Conservation (phyloP, 257 asterid genomes). For the Solanum peruvianum region DNA sequence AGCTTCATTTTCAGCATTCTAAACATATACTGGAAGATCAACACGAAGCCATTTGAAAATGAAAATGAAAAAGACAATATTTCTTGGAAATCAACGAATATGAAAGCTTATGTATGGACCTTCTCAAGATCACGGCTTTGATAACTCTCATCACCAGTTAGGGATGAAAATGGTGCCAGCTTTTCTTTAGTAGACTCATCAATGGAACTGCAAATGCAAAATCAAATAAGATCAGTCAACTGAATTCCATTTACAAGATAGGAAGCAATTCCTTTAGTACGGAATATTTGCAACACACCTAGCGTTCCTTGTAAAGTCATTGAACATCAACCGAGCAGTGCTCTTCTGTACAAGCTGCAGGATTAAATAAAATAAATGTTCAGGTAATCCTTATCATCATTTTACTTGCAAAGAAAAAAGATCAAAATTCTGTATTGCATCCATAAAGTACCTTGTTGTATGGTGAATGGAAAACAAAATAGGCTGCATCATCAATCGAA, state of each 20-base stretch:
- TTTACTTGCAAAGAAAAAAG: too few relatives aligned
- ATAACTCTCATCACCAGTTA: slow-evolving; percentile 78
- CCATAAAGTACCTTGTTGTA: slow-evolving; percentile 74
- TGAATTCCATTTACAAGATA: background rate
- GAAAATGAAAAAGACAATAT: background rate
- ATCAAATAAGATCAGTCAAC: background rate
- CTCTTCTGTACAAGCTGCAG: slow-evolving; percentile 99
- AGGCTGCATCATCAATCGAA: slow-evolving; percentile 66
- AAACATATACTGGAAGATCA: background rate
- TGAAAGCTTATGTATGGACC: slow-evolving; percentile 19
- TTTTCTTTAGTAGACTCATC: slow-evolving; percentile 76
- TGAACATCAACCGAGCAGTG: slow-evolving; percentile 73
- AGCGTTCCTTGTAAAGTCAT: slow-evolving; percentile 59
- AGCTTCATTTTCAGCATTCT: background rate
- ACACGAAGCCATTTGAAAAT: background rate
- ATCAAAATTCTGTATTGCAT: background rate
- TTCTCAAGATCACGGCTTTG: slow-evolving; percentile 97
- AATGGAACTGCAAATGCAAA: slow-evolving; percentile 49
- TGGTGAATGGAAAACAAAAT: slow-evolving; percentile 92
- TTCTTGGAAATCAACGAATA: background rate
- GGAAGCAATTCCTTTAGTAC: background rate
- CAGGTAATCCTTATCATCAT: background rate
- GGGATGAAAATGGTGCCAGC: slow-evolving; percentile 60
- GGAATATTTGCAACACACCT: slow-evolving; percentile 24
- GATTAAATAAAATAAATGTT: background rate